Conservation (phyloP, 2,329 filamentous ascomycete genomes). For the Claviceps sp. region DNA sequence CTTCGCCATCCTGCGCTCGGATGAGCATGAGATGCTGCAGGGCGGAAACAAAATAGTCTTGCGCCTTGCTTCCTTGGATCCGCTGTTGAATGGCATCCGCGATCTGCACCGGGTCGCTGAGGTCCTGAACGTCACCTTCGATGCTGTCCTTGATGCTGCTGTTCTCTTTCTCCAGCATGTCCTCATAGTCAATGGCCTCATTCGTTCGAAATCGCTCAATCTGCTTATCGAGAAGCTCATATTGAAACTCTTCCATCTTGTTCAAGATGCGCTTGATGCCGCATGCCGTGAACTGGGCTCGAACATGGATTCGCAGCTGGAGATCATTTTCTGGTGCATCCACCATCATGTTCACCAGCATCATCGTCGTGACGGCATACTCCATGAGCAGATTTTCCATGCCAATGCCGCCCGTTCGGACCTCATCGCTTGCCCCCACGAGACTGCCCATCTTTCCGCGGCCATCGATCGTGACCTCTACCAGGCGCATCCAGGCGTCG, state of each 20-base stretch:
- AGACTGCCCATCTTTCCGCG: slow-evolving; percentile 98
- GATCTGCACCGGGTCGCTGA: slow-evolving; percentile 86
- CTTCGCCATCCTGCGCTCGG: slow-evolving; percentile 80
- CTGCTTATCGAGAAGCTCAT: slow-evolving; percentile 97
- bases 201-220: slow-evolving; percentile 87
- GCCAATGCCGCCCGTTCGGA: slow-evolving; percentile 88
- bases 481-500: slow-evolving; percentile 96
- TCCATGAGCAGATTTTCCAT: slow-evolving; percentile 99
- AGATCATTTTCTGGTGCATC: slow-evolving; percentile 83
- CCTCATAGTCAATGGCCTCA: slow-evolving; percentile 96
- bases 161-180: slow-evolving; percentile 82
- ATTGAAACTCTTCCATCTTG: slow-evolving; percentile 98
- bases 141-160: slow-evolving; percentile 81
- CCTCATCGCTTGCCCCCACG: slow-evolving; percentile 91
- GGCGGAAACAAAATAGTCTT: slow-evolving; percentile 92
- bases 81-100: slow-evolving; percentile 84
- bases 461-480: slow-evolving; percentile 92
- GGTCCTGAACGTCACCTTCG: slow-evolving; percentile 76
- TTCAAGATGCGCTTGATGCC: slow-evolving; percentile 86
- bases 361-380: slow-evolving; percentile 88
- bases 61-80: slow-evolving; percentile 68
- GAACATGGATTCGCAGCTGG: slow-evolving; percentile 82
- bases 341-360: slow-evolving; percentile 92
- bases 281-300: slow-evolving; percentile 90
- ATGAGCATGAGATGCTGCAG: slow-evolving; percentile 92